Base-by-base conservation (phyloP, 2,329 filamentous ascomycete species). In the Juglanconis sp. region DNA sequence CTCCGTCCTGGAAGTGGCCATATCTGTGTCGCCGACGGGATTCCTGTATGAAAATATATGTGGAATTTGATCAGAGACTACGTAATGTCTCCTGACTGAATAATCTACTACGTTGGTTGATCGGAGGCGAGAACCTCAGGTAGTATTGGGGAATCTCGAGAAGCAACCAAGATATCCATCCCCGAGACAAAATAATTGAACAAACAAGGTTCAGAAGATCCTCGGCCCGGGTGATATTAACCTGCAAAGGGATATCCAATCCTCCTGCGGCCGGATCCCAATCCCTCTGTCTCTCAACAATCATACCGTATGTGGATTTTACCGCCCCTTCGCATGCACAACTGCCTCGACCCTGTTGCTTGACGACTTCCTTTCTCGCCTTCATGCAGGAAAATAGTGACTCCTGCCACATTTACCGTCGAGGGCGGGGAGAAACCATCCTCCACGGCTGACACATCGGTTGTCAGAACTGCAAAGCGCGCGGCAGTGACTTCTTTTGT, bases 1-100 rank as follows among this genome's bases (percentile, higher is more conserved):
- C 63, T 74, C 71, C 40, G 67, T 56, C 47, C 52, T 52, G 2
- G 47, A 38, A 13, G 38, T 32, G 8, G 56, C 32, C 59, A 61
- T 61, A 11, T 57, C 31, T 30, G 4, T 42, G 15, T 31, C 8
- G 2, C 24, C 24, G 24, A 24, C 24, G 24, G 24, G 24, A 24
- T 24, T 24, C 24, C 24, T 42, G 38, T 42, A 13, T 42, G 36
- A 38, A 3, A 8, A 13, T 11, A 38, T 38, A 38, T 38, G 5
- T 42, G 11, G 10, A 13, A 15, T 42, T 42, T 24, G 24, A 24
- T 24, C 24, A 2, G 24, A 2, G 24, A 24, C 24, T 2, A 24
- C 24, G 24, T 24, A 24, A 24, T 24, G 24, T 24, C 24, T 24
- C 24, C 24, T 24, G 24, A 24, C 24, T 24, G 24, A 24, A 24